phyloP scores from a whole-genome alignment of 1,284 basidiomycete species.

The Meira miltonrushii region DNA sequence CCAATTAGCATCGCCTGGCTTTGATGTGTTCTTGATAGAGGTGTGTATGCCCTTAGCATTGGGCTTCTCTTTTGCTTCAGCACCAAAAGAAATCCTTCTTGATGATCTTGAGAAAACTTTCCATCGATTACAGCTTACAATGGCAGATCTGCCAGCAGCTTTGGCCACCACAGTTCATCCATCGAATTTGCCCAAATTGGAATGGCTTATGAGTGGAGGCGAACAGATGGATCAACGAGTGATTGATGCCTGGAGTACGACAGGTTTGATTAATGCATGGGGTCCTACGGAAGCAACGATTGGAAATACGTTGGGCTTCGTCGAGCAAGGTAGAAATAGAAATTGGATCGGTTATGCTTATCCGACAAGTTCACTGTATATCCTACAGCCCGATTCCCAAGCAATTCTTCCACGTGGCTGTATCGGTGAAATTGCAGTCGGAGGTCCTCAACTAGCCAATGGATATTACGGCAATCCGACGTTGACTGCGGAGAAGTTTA shows the following conservation, averaged over 20 bases:
- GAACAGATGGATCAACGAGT: constrained; percentile 47
- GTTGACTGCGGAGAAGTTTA: constrained; percentile 38
- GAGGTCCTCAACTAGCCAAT: constrained; percentile 47
- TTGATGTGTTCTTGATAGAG: constrained; percentile 50
- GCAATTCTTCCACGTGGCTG: constrained; percentile 26
- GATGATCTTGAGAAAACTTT: constrained; percentile 41
- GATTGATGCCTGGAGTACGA: constrained; percentile 38
- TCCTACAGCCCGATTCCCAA: constrained; percentile 23
- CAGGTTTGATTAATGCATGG: constrained; percentile 49
- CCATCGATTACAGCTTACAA: constrained; percentile 36
- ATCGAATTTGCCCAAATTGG: constrained; percentile 28
- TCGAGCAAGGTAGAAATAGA: constrained; percentile 26
- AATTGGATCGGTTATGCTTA: constrained; percentile 41
- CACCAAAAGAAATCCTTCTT: constrained; percentile 43
- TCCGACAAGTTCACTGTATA: constrained; percentile 33
- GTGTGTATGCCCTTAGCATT: constrained; percentile 47
- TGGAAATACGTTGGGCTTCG: constrained; percentile 48
- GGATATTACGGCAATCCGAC: constrained; percentile 42
- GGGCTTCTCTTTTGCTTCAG: constrained; percentile 42
- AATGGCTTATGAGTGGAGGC: constrained; percentile 52
- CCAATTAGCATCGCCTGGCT: constrained; percentile 48
- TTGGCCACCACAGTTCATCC: constrained; percentile 44
- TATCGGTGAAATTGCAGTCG: constrained; percentile 46
- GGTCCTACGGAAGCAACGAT: constrained; percentile 51
- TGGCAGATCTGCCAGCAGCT: constrained; percentile 47